Evolutionary conservation across 225 moss, liverwort and hornwort genomes (phyloP).

Genomic region (Bryum argenteum): DNA sequence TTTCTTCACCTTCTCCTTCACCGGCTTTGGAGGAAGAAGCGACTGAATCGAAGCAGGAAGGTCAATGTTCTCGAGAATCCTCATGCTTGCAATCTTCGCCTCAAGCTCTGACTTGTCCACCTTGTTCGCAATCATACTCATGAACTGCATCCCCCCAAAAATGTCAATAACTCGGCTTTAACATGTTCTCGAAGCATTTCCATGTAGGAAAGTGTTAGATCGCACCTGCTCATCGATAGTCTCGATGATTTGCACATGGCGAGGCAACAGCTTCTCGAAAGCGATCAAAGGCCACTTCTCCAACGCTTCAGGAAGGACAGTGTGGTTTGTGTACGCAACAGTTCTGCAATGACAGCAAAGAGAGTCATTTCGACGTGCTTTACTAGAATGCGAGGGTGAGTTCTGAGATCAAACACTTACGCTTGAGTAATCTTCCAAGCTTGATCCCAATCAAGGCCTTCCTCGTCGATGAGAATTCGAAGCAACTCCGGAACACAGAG

Average conservation of each 20-base stretch:
- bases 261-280: conserved; percentile 87
- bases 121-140: conserved; percentile 60
- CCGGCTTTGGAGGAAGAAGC: conserved; percentile 45
- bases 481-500: conserved; percentile 91
- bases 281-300: conserved; percentile 95
- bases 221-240: conserved; percentile 85
- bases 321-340: conserved; percentile 97
- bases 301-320: conserved; percentile 93
- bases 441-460: conserved; percentile 87
- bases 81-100: conserved; percentile 78
- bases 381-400: not conserved
- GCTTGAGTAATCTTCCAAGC: conserved; percentile 96
- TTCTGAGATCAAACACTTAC: conserved; percentile 38
- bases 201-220: not conserved
- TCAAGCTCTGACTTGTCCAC: conserved; percentile 60
- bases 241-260: conserved; percentile 87
- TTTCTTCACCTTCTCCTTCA: conserved; percentile 40
- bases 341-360: conserved; percentile 47
- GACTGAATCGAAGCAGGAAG: conserved; percentile 53
- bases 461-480: conserved; percentile 79
- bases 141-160: conserved; percentile 53
- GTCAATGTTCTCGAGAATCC: conserved; percentile 77
- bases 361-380: not conserved
- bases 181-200: not conserved
- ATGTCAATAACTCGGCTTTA: no score